Evolutionary conservation across 2,329 filamentous ascomycete genomes (phyloP), one percentile per base, ranked within the genome.

Genomic region (Apiospora koreana): DNA sequence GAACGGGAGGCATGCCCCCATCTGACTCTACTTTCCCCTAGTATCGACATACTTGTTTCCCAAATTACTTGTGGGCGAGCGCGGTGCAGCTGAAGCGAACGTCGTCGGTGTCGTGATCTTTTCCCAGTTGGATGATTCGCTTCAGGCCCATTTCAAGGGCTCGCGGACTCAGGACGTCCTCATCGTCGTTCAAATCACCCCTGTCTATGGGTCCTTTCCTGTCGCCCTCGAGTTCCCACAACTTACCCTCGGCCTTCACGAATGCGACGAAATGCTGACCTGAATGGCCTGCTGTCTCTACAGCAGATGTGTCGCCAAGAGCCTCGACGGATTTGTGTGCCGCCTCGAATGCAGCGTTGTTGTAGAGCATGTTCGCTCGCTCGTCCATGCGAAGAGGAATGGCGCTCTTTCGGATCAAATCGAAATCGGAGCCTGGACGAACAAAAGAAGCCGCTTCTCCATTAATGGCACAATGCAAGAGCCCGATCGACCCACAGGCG

Each of bases 191-290:
- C 70, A 92, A 79, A 18, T 73, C 69, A 0, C 90, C 91, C 18
- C 93, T 85, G 73, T 94, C 88, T 64, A 95, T 81, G 0, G 93
- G 93, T 0, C 93, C 93, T 75, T 91, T 92, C 66, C 92, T 85
- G 28, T 86, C 81, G 0, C 94, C 94, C 81, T 97, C 94, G 76
- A 97, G 81, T 82, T 97, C 94, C 90, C 93, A 97, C 54, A 97
- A 78, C 69, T 84, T 84, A 8, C 87, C 86, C 69, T 91, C 88
- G 3, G 83, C 84, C 81, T 92, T 94, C 66, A 95, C 90, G 78
- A 95, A 96, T 54, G 92, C 92, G 48, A 97, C 91, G 76, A 94
- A 97, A 79, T 97, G 94, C 73, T 94, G 84, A 62, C 93, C 92
- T 0, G 90, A 83, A 41, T 85, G 84, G 65, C 88, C 89, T 16